Base-by-base conservation (phyloP, 306 rosid genomes). In the Inga leiocalycina region DNA sequence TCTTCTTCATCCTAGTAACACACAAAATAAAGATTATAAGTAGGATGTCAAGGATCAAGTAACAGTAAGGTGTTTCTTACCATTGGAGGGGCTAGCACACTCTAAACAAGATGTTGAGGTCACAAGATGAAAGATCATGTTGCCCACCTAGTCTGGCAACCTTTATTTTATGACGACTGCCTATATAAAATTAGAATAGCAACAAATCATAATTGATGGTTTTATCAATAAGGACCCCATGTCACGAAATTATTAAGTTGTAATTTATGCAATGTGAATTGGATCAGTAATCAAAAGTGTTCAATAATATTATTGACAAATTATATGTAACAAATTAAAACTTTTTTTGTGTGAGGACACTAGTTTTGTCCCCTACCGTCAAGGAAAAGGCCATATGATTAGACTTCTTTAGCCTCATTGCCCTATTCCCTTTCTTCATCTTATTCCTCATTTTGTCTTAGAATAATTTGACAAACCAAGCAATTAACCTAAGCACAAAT, bases 361-460 rank as follows among this genome's bases (percentile, higher is more conserved):
- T 69, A 68, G 8, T 19, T 51, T 2, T 84, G 93, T 88, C 79
- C 78, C 93, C 89, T 22, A 81, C 83, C 86, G 27, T 77, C 87
- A 4, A 48, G 49, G 73, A 80, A 80, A 10, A 49, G 32, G 48
- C 22, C 89, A 82, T 86, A 77, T 90, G 85, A 49, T 69, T 52
- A 73, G 78, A 73, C 86, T 82, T 84, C 78, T 57, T 24, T 54
- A 73, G 81, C 80, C 79, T 43, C 54, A 44, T 52, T n/a, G 3
- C 17, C 35, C 27, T 57, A 22, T 43, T 2, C 15, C 37, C 2
- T 43, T 16, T 9, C 11, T 3, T 17, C n/a, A 16, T 52, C 17
- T 48, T 52, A 39, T 13, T 66, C 67, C 16, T 68, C 48, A 0
- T 46, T 39, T 27, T 27, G 30, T 27, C 30, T 27, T 27, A 27